Conservation (phyloP, 2,329 filamentous ascomycete genomes). For the Myotisia sp. region DNA sequence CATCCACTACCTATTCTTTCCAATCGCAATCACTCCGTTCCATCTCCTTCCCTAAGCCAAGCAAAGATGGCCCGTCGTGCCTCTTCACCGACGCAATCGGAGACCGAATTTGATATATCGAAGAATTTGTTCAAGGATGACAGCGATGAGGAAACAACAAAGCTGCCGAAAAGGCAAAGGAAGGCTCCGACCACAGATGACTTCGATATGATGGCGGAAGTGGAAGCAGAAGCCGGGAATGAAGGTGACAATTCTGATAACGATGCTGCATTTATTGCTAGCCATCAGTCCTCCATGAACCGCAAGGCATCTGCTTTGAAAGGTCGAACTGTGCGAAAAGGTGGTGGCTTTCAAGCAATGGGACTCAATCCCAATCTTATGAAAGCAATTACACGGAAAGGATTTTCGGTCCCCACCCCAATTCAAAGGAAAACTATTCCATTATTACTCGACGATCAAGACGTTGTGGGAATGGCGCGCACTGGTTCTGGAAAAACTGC, state of each 20-base stretch:
- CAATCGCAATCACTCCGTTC: too few species aligned
- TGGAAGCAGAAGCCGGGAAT: constrained; percentile 38
- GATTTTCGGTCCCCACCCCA: constrained; percentile 88
- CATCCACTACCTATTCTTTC: too few species aligned
- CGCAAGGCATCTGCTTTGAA: constrained; percentile 70
- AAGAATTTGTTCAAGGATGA: constrained; percentile 56
- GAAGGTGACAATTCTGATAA: constrained; percentile 43
- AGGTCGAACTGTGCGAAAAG: constrained; percentile 79
- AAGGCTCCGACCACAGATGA: constrained; percentile 20
- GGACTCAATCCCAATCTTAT: constrained; percentile 68
- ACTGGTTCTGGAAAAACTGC: constrained; percentile 99
- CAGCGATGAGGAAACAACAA: constrained; percentile 36
- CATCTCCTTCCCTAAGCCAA: background rate
- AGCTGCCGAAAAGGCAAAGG: constrained; percentile 29
- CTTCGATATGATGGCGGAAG: constrained; percentile 42
- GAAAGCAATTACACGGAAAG: constrained; percentile 83
- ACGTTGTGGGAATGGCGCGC: constrained; percentile 97
- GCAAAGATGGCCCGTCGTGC: constrained; percentile 53
- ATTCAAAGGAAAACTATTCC: constrained; percentile 97
- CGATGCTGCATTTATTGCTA: constrained; percentile 83
- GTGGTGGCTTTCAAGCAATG: constrained; percentile 94
- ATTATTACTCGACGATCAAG: constrained; percentile 71
- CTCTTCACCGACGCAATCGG: constrained; percentile 68
- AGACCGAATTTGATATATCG: constrained; percentile 84
- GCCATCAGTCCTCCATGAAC: constrained; percentile 74